Base-by-base conservation (phyloP, 208 protist species). In the Leishmania mexicana region DNA sequence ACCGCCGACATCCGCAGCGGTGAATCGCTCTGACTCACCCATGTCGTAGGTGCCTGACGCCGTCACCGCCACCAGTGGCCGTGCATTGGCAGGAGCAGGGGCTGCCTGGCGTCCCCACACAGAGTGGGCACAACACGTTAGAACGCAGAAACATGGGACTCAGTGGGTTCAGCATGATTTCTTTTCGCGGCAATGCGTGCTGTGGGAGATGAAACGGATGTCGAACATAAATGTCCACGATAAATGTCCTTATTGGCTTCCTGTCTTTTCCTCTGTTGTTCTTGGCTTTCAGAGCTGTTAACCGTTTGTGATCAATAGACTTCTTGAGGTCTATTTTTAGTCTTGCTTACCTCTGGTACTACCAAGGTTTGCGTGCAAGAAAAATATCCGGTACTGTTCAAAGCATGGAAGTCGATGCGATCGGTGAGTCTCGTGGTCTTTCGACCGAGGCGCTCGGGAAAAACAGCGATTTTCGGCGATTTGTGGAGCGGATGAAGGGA, bases 381-480 rank as follows among this genome's bases (percentile, higher is more conserved):
- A 78, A 75, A 62, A 67, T 73, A 13, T 64, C 49, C 31, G 73
- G 80, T 7, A 64, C 7, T 40, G n/a, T 77, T n/a, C 74, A 76
- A n/a, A 58, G 71, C 3, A 79, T 79, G 53, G 49, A 80, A 24
- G 40, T 7, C 38, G 58, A 73, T 42, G 47, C 11, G 6, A 24
- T n/a, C 15, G 53, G 31, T 4, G 78, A 75, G 28, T 65, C 78
- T 47, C 78, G 64, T 40, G 42, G 64, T 72, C 40, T 87, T 31
- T 75, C 83, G 1, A 78, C 71, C 15, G 78, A 84, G 51, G 62
- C 84, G 51, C 21, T 88, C 15, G 74, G 74, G 28, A 67, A 83
- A 21, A 90, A 88, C 74, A 53, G 40, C 21, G 84, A 88, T 42
- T 90, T 90, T 68, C 53, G 76, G 6, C 78, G 78, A 5, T 90